Percentiles rank a stretch among this genome's conserved stretches.
These are phyloP conservation scores for Omphalotus olearius DNA, from an alignment of 1,284 basidiomycete species.

Conservation along the genomic window DNA sequence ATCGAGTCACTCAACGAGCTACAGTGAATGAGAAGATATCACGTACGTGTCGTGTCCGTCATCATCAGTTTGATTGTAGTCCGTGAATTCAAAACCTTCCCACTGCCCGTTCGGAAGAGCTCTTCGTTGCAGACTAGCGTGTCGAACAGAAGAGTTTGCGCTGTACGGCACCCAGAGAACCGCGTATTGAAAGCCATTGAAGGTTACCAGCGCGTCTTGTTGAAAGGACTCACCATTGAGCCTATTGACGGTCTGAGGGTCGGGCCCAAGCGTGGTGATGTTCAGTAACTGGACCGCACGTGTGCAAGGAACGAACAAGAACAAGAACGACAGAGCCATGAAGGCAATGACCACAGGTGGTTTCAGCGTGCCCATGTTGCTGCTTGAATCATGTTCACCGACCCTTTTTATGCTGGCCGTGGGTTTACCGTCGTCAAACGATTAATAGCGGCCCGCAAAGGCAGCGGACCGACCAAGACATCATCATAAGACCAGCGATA, in stretches of 20 bases:
- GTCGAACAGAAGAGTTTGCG: constrained; percentile 30
- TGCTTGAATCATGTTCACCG: too few relatives aligned
- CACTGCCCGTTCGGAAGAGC: constrained; percentile 21
- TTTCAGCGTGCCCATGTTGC: too few relatives aligned
- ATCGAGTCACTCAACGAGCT: neutral
- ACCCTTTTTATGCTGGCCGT: too few relatives aligned
- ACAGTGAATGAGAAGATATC: neutral
- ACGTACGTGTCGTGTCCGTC: constrained; percentile 38
- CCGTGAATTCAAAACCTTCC: constrained; percentile 32
- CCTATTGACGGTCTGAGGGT: constrained; percentile 35
- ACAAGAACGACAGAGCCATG: too few relatives aligned
- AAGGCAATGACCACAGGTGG: too few relatives aligned
- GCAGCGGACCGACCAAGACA: too few relatives aligned
- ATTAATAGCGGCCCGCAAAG: too few relatives aligned
- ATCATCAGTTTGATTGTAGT: constrained; percentile 38
- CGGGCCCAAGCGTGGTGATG: constrained; percentile 28
- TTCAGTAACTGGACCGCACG: constrained; percentile 18
- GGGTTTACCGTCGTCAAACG: too few relatives aligned
- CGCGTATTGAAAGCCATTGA: constrained; percentile 39
- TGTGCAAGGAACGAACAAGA: neutral
- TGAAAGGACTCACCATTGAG: constrained; percentile 43
- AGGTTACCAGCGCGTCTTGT: constrained; percentile 35
- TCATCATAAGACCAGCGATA: too few relatives aligned
- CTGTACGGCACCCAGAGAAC: constrained; percentile 30
- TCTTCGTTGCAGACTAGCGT: constrained; percentile 27